Evolutionary conservation across 2,329 filamentous ascomycete species (phyloP).

Genomic region (Lachnellula occidentalis): DNA sequence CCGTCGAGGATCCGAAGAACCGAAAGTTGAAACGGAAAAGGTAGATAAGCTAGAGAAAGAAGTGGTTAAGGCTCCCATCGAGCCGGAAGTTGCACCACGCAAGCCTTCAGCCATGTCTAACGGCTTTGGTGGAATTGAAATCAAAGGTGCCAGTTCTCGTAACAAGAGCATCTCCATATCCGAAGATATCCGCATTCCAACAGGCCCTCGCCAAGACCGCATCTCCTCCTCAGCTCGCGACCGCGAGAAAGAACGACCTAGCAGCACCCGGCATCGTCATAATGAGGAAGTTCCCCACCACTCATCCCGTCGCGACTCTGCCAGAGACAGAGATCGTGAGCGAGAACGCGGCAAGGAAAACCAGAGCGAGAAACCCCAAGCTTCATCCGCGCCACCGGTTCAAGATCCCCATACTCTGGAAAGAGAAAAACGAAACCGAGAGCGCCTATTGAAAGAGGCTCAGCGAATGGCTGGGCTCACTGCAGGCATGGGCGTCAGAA

Average conservation of each 20-base stretch:
- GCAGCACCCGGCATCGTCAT: constrained; percentile 9
- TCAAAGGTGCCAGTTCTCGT: constrained; percentile 28
- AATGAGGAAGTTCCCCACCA: constrained; percentile 22
- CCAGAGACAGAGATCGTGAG: constrained; percentile 36
- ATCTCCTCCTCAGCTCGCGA: constrained; percentile 24
- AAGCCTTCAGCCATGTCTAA: constrained; percentile 19
- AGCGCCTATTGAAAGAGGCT: constrained; percentile 62
- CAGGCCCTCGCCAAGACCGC: constrained; percentile 27
- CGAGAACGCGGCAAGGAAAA: constrained; percentile 35
- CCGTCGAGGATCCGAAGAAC: constrained; percentile 22
- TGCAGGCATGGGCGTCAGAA: constrained; percentile 35
- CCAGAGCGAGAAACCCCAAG: constrained; percentile 4
- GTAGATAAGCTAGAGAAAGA: constrained; percentile 5
- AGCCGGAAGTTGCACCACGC: constrained; percentile 11
- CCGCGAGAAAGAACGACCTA: constrained; percentile 32
- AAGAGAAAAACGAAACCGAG: constrained; percentile 60
- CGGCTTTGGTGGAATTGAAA: constrained; percentile 25
- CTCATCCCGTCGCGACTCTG: constrained; percentile 40
- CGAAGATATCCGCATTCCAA: constrained; percentile 26
- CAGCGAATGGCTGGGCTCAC: constrained; percentile 56
- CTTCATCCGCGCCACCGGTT: constrained; percentile 8
- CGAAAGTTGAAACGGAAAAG: constrained; percentile 11
- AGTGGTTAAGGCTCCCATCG: constrained; percentile 12
- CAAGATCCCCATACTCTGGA: constrained; percentile 54
- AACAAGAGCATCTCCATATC: constrained; percentile 16